Percentiles rank a stretch among this genome's conserved stretches.
These are phyloP conservation scores for Aureobasidium sp. DNA, from an alignment of 2,329 filamentous ascomycete genomes.

Conservation along the genomic window DNA sequence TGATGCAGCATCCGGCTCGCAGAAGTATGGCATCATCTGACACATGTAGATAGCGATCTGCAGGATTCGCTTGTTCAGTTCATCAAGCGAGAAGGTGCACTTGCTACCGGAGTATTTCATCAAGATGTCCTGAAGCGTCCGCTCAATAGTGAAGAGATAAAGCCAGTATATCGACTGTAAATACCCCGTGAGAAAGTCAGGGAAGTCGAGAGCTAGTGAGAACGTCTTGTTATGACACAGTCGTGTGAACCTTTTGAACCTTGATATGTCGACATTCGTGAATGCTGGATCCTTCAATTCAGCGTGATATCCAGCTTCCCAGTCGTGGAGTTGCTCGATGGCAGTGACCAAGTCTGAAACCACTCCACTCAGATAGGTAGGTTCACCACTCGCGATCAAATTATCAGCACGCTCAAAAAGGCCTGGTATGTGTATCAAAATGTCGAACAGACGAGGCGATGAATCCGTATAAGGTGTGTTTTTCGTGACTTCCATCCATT, in stretches of 20 bases:
- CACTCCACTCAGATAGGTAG: neutral
- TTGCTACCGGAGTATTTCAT: neutral
- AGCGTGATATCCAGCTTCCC: neutral
- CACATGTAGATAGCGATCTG: conserved; percentile 8
- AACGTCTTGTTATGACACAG: conserved; percentile 24
- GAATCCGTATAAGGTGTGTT: conserved; percentile 21
- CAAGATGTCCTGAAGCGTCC: neutral
- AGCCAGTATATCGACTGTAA: conserved; percentile 28
- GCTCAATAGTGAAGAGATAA: conserved; percentile 24
- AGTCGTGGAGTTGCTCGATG: neutral
- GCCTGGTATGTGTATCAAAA: conserved; percentile 20
- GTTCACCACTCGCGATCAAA: neutral
- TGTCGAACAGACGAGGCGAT: conserved; percentile 25
- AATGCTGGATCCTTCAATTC: neutral
- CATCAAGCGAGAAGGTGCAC: neutral
- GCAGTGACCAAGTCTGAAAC: neutral
- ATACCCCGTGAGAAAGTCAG: conserved; percentile 26
- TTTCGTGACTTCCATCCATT: conserved; percentile 26
- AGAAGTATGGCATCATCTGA: conserved; percentile 14
- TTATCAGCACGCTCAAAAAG: conserved; percentile 12
- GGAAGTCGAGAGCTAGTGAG: conserved; percentile 23
- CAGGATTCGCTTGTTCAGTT: conserved; percentile 56
- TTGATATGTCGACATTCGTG: neutral
- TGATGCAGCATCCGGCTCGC: conserved; percentile 1
- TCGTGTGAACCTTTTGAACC: neutral